Conservation (phyloP, 2,329 filamentous ascomycete genomes). For the Daldinia eschscholtzii region DNA sequence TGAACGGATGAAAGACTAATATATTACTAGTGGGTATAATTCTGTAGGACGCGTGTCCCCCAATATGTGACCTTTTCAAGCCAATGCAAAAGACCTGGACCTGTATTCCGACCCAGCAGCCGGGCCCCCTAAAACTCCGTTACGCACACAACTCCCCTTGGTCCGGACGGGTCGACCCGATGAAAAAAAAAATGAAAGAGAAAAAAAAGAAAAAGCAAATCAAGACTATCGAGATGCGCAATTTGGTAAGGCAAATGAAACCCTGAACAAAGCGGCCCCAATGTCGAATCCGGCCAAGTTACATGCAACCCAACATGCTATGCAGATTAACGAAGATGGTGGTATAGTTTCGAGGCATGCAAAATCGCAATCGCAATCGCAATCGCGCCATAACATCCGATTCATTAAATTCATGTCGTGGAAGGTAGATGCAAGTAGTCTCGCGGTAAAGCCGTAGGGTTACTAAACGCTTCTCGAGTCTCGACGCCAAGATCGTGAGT, state of each 20-base stretch:
- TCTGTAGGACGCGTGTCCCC: slow-evolving; percentile 43
- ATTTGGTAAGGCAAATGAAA: slow-evolving; percentile 37
- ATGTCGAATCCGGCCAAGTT: slow-evolving; percentile 33
- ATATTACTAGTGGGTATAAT: slow-evolving; percentile 48
- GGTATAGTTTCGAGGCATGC: slow-evolving; percentile 17
- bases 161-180: slow-evolving; percentile 36
- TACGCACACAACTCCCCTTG: slow-evolving; percentile 35
- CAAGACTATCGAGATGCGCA: slow-evolving; percentile 29
- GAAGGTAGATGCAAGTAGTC: slow-evolving; percentile 46
- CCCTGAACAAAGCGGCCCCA: slow-evolving; percentile 23
- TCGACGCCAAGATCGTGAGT: slow-evolving; percentile 39
- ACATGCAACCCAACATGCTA: slow-evolving; percentile 37
- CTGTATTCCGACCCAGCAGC: slow-evolving; percentile 34
- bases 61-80: slow-evolving; percentile 34
- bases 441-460: slow-evolving; percentile 34
- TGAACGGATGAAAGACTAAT: slow-evolving; percentile 17
- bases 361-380: slow-evolving; percentile 9
- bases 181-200: slow-evolving; percentile 11
- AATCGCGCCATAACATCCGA: slow-evolving; percentile 28
- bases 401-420: slow-evolving; percentile 32
- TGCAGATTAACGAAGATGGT: slow-evolving; percentile 34
- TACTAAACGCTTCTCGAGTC: slow-evolving; percentile 46
- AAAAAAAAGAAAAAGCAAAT: slow-evolving; percentile 5
- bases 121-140: slow-evolving; percentile 36
- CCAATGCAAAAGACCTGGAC: slow-evolving; percentile 28